Conservation (phyloP, 306 rosid genomes). For the Phaseolus lunatus region DNA sequence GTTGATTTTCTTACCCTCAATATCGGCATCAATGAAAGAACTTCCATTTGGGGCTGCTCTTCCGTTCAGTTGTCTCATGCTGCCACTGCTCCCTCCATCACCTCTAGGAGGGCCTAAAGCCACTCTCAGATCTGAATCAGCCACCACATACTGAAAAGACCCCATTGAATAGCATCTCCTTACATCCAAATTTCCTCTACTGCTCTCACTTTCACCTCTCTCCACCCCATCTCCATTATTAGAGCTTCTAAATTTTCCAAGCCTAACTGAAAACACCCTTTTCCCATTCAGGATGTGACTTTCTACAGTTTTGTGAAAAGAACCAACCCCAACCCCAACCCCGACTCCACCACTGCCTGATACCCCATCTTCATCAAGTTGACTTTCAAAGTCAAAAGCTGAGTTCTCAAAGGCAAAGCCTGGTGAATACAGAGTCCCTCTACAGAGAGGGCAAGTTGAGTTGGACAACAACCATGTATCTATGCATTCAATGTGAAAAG, state of each 20-base stretch:
- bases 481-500: conserved; percentile 89
- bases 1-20: conserved; percentile 73
- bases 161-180: conserved; percentile 98
- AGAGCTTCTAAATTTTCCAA: conserved; percentile 78
- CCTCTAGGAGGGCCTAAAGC: conserved; percentile 60
- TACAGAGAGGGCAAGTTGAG: conserved; percentile 95
- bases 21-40: conserved; percentile 59
- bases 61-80: conserved; percentile 66
- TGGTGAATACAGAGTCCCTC: conserved; percentile 72
- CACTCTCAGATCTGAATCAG: conserved; percentile 82
- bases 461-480: conserved; percentile 94
- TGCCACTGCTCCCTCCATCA: conserved; percentile 49
- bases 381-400: conserved; percentile 63
- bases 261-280: conserved; percentile 85
- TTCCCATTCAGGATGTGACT: conserved; percentile 63
- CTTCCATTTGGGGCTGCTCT: conserved; percentile 60
- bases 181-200: conserved; percentile 74
- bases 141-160: conserved; percentile 85
- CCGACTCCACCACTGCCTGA: conserved; percentile 51
- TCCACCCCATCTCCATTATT: conserved; percentile 54
- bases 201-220: conserved; percentile 68
- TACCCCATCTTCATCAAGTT: conserved; percentile 59
- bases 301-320: conserved; percentile 60
- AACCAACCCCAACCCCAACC: conserved; percentile 43
- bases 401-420: conserved; percentile 72